phyloP scores from a whole-genome alignment of 2,329 filamentous ascomycete species.

The Trichoderma asperellum region DNA sequence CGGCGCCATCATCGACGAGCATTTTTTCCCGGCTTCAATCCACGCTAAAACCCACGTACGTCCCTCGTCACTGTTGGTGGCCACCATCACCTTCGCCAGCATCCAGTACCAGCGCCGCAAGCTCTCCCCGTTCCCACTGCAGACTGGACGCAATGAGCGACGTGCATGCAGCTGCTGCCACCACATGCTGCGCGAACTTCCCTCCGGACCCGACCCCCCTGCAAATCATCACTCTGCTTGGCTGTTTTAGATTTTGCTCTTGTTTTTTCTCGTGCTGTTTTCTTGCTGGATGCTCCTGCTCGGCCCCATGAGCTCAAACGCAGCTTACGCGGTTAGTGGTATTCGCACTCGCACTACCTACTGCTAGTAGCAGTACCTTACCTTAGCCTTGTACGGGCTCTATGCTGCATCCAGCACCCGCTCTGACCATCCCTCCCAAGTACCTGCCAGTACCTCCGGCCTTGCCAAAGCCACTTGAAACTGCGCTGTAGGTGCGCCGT shows the following conservation, averaged over 20 bases:
- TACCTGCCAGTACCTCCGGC: neutral
- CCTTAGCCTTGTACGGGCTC: neutral
- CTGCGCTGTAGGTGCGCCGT: neutral
- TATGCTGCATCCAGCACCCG: neutral
- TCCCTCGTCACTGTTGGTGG: conserved; percentile 3
- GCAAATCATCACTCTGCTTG: conserved; percentile 1
- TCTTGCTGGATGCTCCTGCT: neutral
- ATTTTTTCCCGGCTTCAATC: conserved; percentile 23
- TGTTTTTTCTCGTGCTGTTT: neutral
- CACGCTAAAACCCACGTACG: conserved; percentile 8
- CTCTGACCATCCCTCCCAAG: neutral
- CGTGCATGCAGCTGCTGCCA: conserved; percentile 25
- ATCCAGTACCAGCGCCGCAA: neutral
- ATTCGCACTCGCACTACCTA: neutral
- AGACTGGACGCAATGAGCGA: conserved; percentile 24
- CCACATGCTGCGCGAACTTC: conserved; percentile 17
- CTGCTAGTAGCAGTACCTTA: neutral
- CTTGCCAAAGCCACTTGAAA: neutral
- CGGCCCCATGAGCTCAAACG: neutral
- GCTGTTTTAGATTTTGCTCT: neutral
- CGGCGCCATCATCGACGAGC: neutral
- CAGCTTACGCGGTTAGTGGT: neutral
- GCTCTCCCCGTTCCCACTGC: neutral
- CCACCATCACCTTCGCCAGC: conserved; percentile 7
- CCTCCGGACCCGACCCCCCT: conserved; percentile 15